Evolutionary conservation across 257 asterid genomes (phyloP), one percentile per base, ranked within the genome.

Genomic region (Jacaranda mimosifolia): DNA sequence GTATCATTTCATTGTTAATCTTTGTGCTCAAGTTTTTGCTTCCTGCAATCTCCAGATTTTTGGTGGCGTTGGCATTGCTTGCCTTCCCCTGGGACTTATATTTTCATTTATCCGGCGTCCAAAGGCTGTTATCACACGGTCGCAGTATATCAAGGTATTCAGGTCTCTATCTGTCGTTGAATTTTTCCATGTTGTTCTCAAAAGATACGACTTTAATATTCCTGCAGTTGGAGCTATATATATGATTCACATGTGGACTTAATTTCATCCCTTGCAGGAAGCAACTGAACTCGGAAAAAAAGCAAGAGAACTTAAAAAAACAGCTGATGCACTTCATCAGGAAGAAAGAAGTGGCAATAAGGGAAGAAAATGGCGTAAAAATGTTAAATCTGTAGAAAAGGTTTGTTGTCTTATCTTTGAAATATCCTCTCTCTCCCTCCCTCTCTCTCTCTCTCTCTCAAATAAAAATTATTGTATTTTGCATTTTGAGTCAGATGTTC

Each of bases 361-460:
- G 81, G 97, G 97, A 77, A 91, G 97, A 80, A 94, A 89, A 84
- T 94, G 98, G 97, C 97, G 95, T 51, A 94, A 94, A 87, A 94
- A 94, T 81, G 96, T 93, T 75, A 93, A 93, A 89, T 76, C 84
- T 58, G 95, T 94, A 60, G 97, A 94, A 73, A 93, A 93, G 98
- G 98, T 90, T 39, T 46, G 70, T 69, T 15, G 19, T 77, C 12
- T 58, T 52, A 14, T 77, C 79, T 46, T 63, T 38, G 63, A 53
- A 10, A 35, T 36, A 45, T 63, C 26, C 67, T 11, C 74, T 46
- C 74, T 66, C 67, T 57, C 51, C 15, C 32, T 26, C 32, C 2
- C 32, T 26, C 32, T 26, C 32, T 26, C 32, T 26, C 32, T 26
- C 32, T 26, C 32, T 26, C 1, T 26, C 32, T 26, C 32, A 0